Evolutionary conservation across 2,329 filamentous ascomycete species (phyloP).

Genomic region (Sclerotinia glacialis): DNA sequence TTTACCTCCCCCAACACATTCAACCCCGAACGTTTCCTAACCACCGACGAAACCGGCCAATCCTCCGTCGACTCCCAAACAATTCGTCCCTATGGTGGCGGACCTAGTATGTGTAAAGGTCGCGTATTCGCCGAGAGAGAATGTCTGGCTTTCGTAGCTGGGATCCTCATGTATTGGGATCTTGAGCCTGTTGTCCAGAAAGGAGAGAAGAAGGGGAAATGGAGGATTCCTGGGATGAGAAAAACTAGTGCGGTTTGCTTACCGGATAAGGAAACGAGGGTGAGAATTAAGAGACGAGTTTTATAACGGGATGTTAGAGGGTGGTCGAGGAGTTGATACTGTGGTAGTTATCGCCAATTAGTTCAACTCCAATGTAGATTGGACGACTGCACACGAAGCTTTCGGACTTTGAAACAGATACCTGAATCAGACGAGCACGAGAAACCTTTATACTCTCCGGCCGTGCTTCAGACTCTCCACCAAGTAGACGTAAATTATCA

Average conservation of each 20-base stretch:
- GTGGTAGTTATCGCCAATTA: background rate
- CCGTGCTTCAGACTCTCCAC: too few relatives aligned
- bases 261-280: conserved; percentile 52
- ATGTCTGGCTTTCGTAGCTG: conserved; percentile 50
- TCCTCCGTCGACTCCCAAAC: conserved; percentile 33
- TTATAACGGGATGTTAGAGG: conserved; percentile 28
- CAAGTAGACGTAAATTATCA: too few relatives aligned
- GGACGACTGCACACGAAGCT: background rate
- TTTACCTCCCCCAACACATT: conserved; percentile 44
- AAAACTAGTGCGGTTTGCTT: conserved; percentile 50
- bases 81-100: conserved; percentile 50
- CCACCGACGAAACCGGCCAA: conserved; percentile 2
- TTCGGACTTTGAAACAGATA: background rate
- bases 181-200: conserved; percentile 46
- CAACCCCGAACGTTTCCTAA: conserved; percentile 47
- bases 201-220: conserved; percentile 38
- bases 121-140: conserved; percentile 50
- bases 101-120: conserved; percentile 49
- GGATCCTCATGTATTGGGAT: conserved; percentile 55
- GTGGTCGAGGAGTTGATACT: background rate
- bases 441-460: too few relatives aligned
- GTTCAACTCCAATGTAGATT: background rate
- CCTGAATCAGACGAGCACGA: background rate
- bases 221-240: conserved; percentile 51
- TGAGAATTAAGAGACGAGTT: conserved; percentile 48